phyloP scores from a whole-genome alignment of 2,329 filamentous ascomycete species.

The Paraphaeosphaeria sporulosa region DNA sequence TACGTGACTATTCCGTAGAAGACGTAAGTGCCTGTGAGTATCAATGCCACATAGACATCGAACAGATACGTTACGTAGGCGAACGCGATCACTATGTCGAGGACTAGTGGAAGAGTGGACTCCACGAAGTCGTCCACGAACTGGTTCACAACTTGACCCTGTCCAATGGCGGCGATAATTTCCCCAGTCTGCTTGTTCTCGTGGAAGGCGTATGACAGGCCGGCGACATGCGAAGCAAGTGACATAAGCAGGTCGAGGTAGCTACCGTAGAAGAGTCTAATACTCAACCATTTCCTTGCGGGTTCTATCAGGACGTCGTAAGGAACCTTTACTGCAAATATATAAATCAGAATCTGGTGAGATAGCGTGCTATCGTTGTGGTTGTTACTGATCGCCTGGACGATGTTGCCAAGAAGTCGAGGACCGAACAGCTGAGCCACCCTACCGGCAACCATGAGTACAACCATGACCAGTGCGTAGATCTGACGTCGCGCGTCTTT shows the following conservation, averaged over 20 bases:
- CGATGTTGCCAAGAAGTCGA: slow-evolving; percentile 76
- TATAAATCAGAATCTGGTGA: slow-evolving; percentile 57
- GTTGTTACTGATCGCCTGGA: slow-evolving; percentile 66
- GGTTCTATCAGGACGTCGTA: slow-evolving; percentile 38
- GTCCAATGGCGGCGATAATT: slow-evolving; percentile 65
- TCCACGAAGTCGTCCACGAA: slow-evolving; percentile 58
- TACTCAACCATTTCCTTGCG: slow-evolving; percentile 57
- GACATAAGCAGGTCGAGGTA: slow-evolving; percentile 65
- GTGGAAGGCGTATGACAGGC: slow-evolving; percentile 72
- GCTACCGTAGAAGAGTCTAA: slow-evolving; percentile 63
- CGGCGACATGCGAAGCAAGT: slow-evolving; percentile 62
- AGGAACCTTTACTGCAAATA: slow-evolving; percentile 51
- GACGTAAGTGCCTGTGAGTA: slow-evolving; percentile 20
- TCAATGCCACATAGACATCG: slow-evolving; percentile 54
- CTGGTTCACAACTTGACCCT: slow-evolving; percentile 62
- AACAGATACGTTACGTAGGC: slow-evolving; percentile 67
- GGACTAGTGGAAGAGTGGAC: slow-evolving; percentile 60
- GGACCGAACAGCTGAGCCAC: slow-evolving; percentile 77
- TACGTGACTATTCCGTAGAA: slow-evolving; percentile 9
- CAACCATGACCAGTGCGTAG: slow-evolving; percentile 67
- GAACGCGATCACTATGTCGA: slow-evolving; percentile 61
- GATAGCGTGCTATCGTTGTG: slow-evolving; percentile 57
- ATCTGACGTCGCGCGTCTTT: slow-evolving; percentile 69
- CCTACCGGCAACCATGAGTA: slow-evolving; percentile 72
- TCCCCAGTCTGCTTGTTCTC: slow-evolving; percentile 59